These are phyloP conservation scores for Emergomyces africanus DNA, from an alignment of 2,329 filamentous ascomycete species.

Conservation along the genomic window DNA sequence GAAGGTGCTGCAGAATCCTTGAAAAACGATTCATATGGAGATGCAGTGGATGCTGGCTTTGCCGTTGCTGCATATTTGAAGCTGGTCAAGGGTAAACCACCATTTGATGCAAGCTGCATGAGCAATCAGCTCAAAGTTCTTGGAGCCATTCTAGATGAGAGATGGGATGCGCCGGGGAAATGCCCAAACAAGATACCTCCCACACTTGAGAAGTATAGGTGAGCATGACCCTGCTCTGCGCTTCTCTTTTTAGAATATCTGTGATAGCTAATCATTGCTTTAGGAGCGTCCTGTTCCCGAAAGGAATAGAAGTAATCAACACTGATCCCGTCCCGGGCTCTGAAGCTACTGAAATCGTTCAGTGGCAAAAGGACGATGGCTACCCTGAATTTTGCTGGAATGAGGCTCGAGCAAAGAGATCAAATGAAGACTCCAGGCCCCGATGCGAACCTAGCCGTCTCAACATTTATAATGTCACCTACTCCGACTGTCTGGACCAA, in stretches of 20 bases:
- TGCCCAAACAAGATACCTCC: background rate
- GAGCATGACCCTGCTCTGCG: background rate
- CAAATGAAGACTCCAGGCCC: background rate
- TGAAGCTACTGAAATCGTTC: background rate
- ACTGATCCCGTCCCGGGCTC: background rate
- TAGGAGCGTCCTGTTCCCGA: background rate
- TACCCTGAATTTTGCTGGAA: background rate
- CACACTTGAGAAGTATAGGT: background rate
- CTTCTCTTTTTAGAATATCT: background rate
- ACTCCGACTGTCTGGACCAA: background rate
- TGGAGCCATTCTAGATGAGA: background rate
- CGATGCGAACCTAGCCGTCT: background rate
- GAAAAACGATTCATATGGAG: background rate
- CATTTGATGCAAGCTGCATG: background rate
- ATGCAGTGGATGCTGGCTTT: background rate
- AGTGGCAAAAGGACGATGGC: background rate
- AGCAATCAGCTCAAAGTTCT: background rate
- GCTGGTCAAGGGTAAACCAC: background rate
- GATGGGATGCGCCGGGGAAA: background rate
- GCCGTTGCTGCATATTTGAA: background rate
- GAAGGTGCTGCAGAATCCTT: background rate
- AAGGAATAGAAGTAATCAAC: background rate
- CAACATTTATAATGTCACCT: background rate
- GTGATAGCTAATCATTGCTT: background rate
- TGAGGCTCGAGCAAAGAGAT: background rate